Percentiles rank a stretch among this genome's conserved stretches.
Conservation (phyloP, 441 rosid genomes). For the Gossypium armourianum region DNA sequence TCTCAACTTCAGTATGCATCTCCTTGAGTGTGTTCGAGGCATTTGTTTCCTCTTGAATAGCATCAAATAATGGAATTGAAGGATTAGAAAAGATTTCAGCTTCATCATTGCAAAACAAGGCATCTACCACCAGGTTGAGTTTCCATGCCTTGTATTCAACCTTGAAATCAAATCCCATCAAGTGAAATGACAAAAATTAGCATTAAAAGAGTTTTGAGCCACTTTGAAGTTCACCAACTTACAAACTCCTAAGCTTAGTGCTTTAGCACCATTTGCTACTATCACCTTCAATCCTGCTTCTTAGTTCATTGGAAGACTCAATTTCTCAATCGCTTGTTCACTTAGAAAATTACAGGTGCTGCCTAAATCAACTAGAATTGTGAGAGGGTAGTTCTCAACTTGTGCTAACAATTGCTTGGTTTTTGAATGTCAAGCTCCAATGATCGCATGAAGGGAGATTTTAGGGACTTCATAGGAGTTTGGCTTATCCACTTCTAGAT, state of each 20-base stretch:
- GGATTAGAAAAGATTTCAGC: not conserved
- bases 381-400: no score
- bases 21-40: not conserved
- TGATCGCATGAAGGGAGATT: not conserved
- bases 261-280: not conserved
- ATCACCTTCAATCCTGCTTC: not conserved
- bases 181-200: not conserved
- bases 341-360: not conserved
- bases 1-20: not conserved
- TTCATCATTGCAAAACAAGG: not conserved
- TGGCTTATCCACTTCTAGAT: not conserved
- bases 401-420: not conserved
- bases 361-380: not conserved
- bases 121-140: not conserved
- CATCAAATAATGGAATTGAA: not conserved
- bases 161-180: not conserved
- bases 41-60: not conserved
- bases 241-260: not conserved
- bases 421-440: not conserved
- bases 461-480: not conserved
- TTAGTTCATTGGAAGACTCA: not conserved
- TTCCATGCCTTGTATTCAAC: not conserved
- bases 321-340: not conserved
- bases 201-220: not conserved
- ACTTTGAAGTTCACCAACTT: not conserved